Evolutionary conservation across 108 stramenopile species (phyloP).

Genomic region (Thalassiosira profunda): DNA sequence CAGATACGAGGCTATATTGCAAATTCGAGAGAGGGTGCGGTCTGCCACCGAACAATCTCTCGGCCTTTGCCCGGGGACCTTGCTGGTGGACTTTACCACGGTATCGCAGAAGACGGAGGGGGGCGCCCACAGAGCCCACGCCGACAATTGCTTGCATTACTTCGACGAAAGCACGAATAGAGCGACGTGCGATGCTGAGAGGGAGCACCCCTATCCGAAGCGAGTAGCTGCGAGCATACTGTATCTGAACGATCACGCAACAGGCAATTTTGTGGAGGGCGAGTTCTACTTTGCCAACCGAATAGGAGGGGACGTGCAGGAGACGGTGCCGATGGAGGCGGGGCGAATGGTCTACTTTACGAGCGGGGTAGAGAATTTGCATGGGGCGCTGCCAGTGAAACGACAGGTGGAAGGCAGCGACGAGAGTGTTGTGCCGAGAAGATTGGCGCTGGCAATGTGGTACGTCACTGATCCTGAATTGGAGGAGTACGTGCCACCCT

Average conservation of each 20-base stretch:
- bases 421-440: slow-evolving; percentile 4
- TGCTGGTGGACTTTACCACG: slow-evolving; percentile 46
- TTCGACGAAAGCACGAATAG: slow-evolving; percentile 14
- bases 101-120: slow-evolving; percentile 43
- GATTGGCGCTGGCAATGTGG: slow-evolving; percentile 52
- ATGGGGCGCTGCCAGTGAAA: slow-evolving; percentile 44
- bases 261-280: slow-evolving; percentile 28
- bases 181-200: slow-evolving; percentile 28
- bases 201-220: slow-evolving; percentile 32
- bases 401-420: not conserved
- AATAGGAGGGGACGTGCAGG: slow-evolving; percentile 24
- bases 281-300: slow-evolving; percentile 44
- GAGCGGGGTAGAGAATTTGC: slow-evolving; percentile 47
- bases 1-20: slow-evolving; percentile 21
- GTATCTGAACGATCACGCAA: slow-evolving; percentile 28
- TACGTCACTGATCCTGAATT: slow-evolving; percentile 32
- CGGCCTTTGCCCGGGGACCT: slow-evolving; percentile 39
- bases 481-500: slow-evolving; percentile 27
- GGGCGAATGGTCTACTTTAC: slow-evolving; percentile 52
- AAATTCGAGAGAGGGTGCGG: slow-evolving; percentile 45
- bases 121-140: slow-evolving; percentile 48
- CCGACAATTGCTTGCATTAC: slow-evolving; percentile 52
- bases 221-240: slow-evolving; percentile 40
- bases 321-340: slow-evolving; percentile 3
- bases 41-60: slow-evolving; percentile 29